Conservation (phyloP, 345 rosid genomes). For the Cardamine chenopodiifolia region DNA sequence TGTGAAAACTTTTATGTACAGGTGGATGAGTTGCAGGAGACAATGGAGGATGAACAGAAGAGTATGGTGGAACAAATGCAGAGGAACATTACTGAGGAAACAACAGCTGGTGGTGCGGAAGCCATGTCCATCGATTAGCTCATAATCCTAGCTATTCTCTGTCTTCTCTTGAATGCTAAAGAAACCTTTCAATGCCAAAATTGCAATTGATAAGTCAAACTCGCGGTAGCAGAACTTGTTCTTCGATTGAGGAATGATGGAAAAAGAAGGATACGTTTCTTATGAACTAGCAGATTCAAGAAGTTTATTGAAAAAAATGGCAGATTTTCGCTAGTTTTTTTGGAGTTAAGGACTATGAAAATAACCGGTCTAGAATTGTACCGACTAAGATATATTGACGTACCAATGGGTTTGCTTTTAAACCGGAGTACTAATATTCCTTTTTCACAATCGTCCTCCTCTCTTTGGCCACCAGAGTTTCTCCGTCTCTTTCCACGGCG, state of each 20-base stretch:
- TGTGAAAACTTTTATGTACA: slow-evolving; percentile 27
- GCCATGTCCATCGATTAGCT: slow-evolving; percentile 33
- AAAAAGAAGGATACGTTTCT: background rate
- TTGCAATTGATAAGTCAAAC: background rate
- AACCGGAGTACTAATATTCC: slow-evolving; percentile 20
- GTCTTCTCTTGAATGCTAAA: background rate
- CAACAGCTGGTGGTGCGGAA: background rate
- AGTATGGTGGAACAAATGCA: slow-evolving; percentile 77
- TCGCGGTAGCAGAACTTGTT: background rate
- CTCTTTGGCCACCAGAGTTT: background rate
- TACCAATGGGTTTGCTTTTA: slow-evolving; percentile 4
- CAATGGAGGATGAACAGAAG: slow-evolving; percentile 86
- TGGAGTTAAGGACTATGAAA: background rate
- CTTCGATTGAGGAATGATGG: background rate
- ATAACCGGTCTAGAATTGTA: background rate
- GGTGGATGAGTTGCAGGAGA: slow-evolving; percentile 90
- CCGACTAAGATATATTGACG: background rate
- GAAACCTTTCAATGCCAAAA: background rate
- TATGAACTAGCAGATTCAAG: background rate
- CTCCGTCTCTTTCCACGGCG: slow-evolving; percentile 28
- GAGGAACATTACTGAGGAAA: slow-evolving; percentile 52
- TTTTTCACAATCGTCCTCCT: background rate
- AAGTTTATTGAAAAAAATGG: background rate
- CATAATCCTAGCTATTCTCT: slow-evolving; percentile 10
- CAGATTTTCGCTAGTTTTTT: background rate